Percentiles rank a stretch among this genome's conserved stretches.
phyloP scores from a whole-genome alignment of 768 basidiomycete species.

The Serpula lacrymans region DNA sequence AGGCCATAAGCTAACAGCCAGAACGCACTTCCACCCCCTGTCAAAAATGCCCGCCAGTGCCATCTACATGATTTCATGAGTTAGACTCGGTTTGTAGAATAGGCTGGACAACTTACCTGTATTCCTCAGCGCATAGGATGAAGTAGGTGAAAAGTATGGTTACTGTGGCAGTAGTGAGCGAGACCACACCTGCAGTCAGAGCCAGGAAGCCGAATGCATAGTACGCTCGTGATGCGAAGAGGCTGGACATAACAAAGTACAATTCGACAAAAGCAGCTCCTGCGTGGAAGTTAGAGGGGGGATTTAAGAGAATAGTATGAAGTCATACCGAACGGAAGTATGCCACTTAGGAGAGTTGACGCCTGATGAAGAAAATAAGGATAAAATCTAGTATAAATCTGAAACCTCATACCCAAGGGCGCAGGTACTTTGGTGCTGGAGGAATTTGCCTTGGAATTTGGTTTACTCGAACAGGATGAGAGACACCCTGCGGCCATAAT shows the following conservation, averaged over 20 bases:
- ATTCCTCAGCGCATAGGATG: constrained; percentile 90
- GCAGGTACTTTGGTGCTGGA: constrained; percentile 78
- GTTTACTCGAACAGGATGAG: constrained; percentile 86
- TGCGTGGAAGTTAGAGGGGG: constrained; percentile 22
- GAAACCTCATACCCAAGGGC: constrained; percentile 59
- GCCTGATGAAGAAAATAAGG: constrained; percentile 36
- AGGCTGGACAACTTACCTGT: constrained; percentile 49
- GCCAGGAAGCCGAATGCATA: constrained; percentile 97
- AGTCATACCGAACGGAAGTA: constrained; percentile 80
- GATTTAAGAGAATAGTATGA: too few relatives aligned
- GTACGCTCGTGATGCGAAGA: constrained; percentile 90
- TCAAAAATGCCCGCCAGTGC: constrained; percentile 95
- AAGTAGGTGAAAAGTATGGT: constrained; percentile 90
- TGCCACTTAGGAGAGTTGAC: constrained; percentile 79
- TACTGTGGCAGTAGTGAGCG: constrained; percentile 86
- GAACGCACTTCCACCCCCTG: constrained; percentile 88
- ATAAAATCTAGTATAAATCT: constrained; percentile 3
- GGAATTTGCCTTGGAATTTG: constrained; percentile 97
- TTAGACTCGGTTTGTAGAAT: not conserved
- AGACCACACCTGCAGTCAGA: constrained; percentile 78
- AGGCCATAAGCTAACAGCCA: constrained; percentile 89
- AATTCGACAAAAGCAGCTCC: constrained; percentile 95
- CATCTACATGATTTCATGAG: constrained; percentile 48
- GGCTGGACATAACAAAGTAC: constrained; percentile 86
- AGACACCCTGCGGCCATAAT: constrained; percentile 47